Base-by-base conservation (phyloP, 2,329 filamentous ascomycete genomes). In the Fusarium sarcochroum region DNA sequence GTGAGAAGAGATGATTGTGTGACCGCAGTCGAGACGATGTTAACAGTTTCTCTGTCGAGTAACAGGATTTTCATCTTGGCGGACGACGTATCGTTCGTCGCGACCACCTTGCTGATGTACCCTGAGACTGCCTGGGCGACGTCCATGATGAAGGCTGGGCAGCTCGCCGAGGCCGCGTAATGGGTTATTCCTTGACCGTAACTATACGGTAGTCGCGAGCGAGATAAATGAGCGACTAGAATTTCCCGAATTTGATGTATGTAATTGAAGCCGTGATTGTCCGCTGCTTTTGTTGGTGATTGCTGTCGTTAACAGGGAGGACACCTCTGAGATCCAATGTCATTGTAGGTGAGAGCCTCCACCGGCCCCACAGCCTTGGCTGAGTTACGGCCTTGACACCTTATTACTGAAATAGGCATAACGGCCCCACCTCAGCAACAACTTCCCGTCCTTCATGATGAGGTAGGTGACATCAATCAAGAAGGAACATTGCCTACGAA, bases 41-140 rank as follows among this genome's bases (percentile, higher is more conserved):
- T 89, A 21, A 98, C 91, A 70, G 96, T 99, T 81, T 98, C 96
- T 81, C 89, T 91, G 80, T 99, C 96, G 73, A 99, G 85, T 68
- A 99, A 84, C 58, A 99, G 84, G 64, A 98, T 96, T 89, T 99
- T 99, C 96, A 99, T 99, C 85, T 98, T 98, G 41, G 93, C 88
- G 21, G 93, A 90, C 50, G 89, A 85, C 76, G 84, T 86, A 81
- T 97, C 94, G 20, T 74, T 69, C 44, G 79, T 75, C 70, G 93
- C 91, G 79, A 98, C 90, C 89, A 99, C 97, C 87, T 94, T 97
- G 79, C 91, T 91, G 85, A 99, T 91, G 85, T 99, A 99, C 82
- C 93, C 92, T 75, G 94, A 91, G 77, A 98, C 91, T 72, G 94
- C 93, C 79, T 97, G 92, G 67, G 97, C 92, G 76, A 98, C 90